Evolutionary conservation across 768 basidiomycete species (phyloP), one percentile per base, ranked within the genome.

Genomic region (Termitomyces sp.): DNA sequence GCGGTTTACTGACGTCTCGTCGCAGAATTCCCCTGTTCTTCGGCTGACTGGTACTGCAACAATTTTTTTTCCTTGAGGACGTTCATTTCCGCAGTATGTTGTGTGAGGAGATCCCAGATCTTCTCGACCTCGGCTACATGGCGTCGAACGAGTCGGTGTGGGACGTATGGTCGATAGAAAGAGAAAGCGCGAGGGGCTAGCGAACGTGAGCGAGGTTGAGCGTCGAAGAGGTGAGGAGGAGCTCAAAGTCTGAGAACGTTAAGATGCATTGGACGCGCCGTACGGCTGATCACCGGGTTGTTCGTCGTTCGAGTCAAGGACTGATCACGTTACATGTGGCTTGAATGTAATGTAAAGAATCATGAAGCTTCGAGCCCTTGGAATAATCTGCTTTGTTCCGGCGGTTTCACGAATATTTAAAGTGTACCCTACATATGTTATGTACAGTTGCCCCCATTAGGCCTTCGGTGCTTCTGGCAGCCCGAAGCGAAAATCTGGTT

Each of bases 191-290:
- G n/a, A n/a, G n/a, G n/a, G n/a, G n/a, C n/a, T n/a, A n/a, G n/a
- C n/a, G 49, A n/a, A 40, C 49, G 49, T 24, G 37, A 50, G 17
- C 37, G 49, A 26, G 49, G 37, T 40, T 26, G 21, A 19, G 26
- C 28, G 37, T 50, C 49, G 12, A 50, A 40, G 37, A 50, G 49
- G 26, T 40, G 49, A n/a, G 49, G 49, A n/a, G 49, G 49, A 17
- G 37, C 37, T 26, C 49, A 22, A 26, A 50, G 37, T 50, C 28
- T 50, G 12, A 50, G 49, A 21, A 40, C 49, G 14, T 50, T 30
- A 5, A 9, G 35, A 38, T 50, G 48, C 15, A 50, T 11, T n/a
- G 17, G 24, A 40, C 24, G 37, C 7, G 28, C 4, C 28, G 2
- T 3, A 28, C 10, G n/a, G 37, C 5, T 17, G 26, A 8, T 1